These are phyloP conservation scores for Ceratobasidium sp. DNA, from an alignment of 1,284 basidiomycete genomes.

Conservation along the genomic window DNA sequence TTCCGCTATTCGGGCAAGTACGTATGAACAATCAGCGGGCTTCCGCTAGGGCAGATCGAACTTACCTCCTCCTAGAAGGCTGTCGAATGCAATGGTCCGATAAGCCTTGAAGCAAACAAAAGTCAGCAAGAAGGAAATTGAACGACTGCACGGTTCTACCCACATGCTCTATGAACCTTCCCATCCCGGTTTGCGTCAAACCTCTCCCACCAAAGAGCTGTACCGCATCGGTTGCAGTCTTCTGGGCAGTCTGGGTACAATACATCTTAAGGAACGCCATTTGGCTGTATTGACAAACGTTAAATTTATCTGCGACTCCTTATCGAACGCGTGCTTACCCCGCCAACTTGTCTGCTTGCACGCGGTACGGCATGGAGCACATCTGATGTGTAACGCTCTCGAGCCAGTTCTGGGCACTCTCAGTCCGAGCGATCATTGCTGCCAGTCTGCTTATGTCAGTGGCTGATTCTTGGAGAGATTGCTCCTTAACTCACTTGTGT, in stretches of 20 bases:
- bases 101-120: constrained; percentile 10
- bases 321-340: constrained; percentile 44
- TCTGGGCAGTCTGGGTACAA: constrained; percentile 47
- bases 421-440: constrained; percentile 82
- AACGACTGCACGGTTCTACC: not conserved
- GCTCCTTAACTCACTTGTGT: constrained; percentile 63
- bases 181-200: constrained; percentile 54
- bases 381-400: constrained; percentile 77
- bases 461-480: not conserved
- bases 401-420: constrained; percentile 89
- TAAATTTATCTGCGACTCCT: not conserved
- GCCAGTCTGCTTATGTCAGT: constrained; percentile 66
- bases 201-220: constrained; percentile 54
- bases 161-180: constrained; percentile 49
- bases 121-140: not conserved
- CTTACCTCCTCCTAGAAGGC: constrained; percentile 47
- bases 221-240: constrained; percentile 57
- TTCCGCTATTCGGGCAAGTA: constrained; percentile 34
- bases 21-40: not conserved
- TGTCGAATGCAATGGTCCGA: constrained; percentile 46
- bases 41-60: not conserved
- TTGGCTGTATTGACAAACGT: constrained; percentile 47
- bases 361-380: constrained; percentile 64
- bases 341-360: constrained; percentile 71
- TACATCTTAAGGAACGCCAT: constrained; percentile 58